These are phyloP conservation scores for Mycosphaerella arachidis DNA, from an alignment of 2,329 filamentous ascomycete species.

Conservation along the genomic window DNA sequence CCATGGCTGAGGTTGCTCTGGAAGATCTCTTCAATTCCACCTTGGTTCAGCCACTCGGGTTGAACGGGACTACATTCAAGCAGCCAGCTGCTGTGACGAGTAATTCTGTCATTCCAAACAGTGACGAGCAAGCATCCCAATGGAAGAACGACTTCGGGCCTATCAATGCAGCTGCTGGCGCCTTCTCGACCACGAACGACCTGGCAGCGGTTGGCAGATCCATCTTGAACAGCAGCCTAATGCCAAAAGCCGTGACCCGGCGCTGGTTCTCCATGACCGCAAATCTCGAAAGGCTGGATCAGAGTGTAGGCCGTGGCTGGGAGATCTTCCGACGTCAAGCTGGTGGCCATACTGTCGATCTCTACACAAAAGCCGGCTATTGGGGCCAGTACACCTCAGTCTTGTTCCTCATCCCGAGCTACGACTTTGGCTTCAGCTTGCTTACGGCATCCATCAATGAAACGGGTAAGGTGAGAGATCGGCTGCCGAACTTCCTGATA, in stretches of 20 bases:
- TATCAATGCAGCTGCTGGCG: slow-evolving; percentile 31
- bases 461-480: slow-evolving; percentile 10
- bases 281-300: slow-evolving; percentile 36
- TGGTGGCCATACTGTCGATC: slow-evolving; percentile 41
- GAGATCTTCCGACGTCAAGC: slow-evolving; percentile 43
- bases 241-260: slow-evolving; percentile 38
- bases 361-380: slow-evolving; percentile 47
- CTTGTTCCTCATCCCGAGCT: slow-evolving; percentile 45
- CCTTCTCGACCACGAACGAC: slow-evolving; percentile 19
- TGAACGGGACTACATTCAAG: slow-evolving; percentile 13
- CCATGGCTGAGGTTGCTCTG: slow-evolving; percentile 1
- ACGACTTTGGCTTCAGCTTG: slow-evolving; percentile 42
- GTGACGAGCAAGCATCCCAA: slow-evolving; percentile 8
- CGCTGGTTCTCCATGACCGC: slow-evolving; percentile 44
- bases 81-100: slow-evolving; percentile 7
- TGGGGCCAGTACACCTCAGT: slow-evolving; percentile 28
- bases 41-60: slow-evolving; percentile 11
- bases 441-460: slow-evolving; percentile 31
- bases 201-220: slow-evolving; percentile 34
- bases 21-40: slow-evolving; percentile 11
- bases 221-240: slow-evolving; percentile 42
- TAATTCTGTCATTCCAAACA: slow-evolving; percentile 12
- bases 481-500: slow-evolving; percentile 20
- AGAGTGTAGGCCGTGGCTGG: slow-evolving; percentile 45
- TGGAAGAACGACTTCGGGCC: slow-evolving; percentile 28